These are phyloP conservation scores for Globisporangium solare DNA, from an alignment of 352 stramenopile species.

Conservation along the genomic window DNA sequence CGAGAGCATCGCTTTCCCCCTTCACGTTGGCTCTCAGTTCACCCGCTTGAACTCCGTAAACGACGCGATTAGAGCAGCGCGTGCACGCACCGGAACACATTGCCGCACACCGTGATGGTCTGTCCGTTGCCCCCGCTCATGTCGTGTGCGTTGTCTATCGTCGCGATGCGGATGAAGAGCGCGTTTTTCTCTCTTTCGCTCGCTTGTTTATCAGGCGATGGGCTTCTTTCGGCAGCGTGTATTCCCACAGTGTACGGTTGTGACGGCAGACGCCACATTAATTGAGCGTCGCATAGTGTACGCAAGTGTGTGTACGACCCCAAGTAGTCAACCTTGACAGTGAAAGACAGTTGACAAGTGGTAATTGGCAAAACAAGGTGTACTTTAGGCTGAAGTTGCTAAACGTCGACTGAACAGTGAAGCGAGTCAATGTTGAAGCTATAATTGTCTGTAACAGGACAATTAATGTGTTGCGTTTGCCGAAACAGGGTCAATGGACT, in stretches of 20 bases:
- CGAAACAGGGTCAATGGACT: neutral
- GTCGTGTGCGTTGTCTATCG: neutral
- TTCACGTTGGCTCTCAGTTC: too few species aligned
- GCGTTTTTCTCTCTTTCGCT: too few species aligned
- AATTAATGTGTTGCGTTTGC: neutral
- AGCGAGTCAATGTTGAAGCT: neutral
- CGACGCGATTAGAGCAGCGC: too few species aligned
- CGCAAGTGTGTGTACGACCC: neutral
- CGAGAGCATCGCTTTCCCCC: too few species aligned
- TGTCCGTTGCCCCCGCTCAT: slow-evolving; percentile 66
- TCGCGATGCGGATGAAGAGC: neutral
- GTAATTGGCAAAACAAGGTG: neutral
- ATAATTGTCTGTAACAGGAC: neutral
- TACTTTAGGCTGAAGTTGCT: neutral
- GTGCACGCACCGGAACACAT: slow-evolving; percentile 61
- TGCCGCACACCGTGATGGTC: slow-evolving; percentile 76
- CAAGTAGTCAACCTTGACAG: neutral
- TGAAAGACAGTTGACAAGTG: too few species aligned
- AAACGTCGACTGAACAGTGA: neutral
- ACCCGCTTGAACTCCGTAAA: too few species aligned
- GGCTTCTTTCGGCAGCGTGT: slow-evolving; percentile 10
- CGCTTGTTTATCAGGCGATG: slow-evolving; percentile 1
- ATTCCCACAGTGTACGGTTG: slow-evolving; percentile 13
- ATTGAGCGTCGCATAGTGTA: neutral
- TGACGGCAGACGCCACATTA: too few species aligned